Evolutionary conservation across 345 rosid genomes (phyloP).

Genomic region (Acer campestre): DNA sequence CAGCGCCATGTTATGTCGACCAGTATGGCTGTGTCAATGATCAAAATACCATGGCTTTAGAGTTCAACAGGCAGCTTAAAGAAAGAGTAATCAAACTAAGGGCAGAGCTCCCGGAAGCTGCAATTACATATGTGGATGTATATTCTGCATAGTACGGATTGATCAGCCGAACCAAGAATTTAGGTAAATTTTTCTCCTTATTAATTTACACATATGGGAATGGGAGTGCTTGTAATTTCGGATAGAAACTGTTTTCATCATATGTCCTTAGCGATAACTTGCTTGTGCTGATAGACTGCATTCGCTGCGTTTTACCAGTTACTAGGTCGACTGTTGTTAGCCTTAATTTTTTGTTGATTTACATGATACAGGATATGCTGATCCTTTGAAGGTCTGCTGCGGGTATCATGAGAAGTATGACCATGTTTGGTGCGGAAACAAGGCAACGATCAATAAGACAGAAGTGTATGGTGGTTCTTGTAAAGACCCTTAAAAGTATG

Average conservation of each 20-base stretch:
- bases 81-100: conserved; percentile 56
- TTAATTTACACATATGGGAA: not conserved
- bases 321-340: not conserved
- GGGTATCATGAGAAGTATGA: conserved; percentile 55
- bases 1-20: conserved; percentile 69
- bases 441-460: conserved; percentile 39
- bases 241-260: not conserved
- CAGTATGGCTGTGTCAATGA: conserved; percentile 70
- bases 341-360: not conserved
- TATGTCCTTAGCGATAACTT: not conserved
- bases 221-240: not conserved
- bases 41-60: conserved; percentile 74
- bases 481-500: conserved; percentile 44
- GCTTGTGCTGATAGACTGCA: not conserved
- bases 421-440: conserved; percentile 64
- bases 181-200: conserved; percentile 47
- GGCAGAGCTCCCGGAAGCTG: conserved; percentile 64
- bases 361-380: conserved; percentile 42
- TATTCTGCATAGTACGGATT: conserved; percentile 72
- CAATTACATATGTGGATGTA: conserved; percentile 77
- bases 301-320: not conserved
- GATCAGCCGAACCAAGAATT: conserved; percentile 58
- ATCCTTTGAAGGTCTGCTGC: conserved; percentile 60
- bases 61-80: conserved; percentile 73
- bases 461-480: conserved; percentile 48